Evolutionary conservation across 805 yeast genomes (phyloP).

Genomic region (Saccharomycopsis fibuligera): DNA sequence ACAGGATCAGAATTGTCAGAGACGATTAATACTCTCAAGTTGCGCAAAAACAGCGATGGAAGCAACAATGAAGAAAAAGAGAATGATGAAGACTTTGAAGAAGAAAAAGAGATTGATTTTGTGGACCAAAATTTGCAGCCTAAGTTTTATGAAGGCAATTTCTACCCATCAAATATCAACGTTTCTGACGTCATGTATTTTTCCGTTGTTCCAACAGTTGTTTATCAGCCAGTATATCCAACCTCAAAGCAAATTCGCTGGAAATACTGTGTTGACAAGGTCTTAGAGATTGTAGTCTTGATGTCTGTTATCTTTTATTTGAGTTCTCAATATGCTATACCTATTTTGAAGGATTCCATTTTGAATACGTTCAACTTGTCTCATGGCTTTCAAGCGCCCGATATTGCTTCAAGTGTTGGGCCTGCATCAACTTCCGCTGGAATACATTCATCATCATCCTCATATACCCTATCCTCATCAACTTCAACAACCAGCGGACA

Average conservation of each 20-base stretch:
- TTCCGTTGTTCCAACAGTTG: conserved; percentile 42
- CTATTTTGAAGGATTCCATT: conserved; percentile 34
- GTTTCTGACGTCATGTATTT: conserved; percentile 31
- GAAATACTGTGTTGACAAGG: conserved; percentile 29
- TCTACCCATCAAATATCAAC: conserved; percentile 37
- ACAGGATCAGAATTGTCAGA: conserved; percentile 19
- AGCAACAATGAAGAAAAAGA: neutral
- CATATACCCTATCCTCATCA: neutral
- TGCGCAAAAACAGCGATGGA: conserved; percentile 2
- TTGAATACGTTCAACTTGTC: conserved; percentile 24
- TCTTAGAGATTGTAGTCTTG: conserved; percentile 30
- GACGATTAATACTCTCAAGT: conserved; percentile 14
- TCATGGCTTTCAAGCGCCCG: conserved; percentile 11
- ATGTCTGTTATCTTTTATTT: conserved; percentile 32
- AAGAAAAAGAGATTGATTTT: conserved; percentile 8
- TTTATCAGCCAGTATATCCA: conserved; percentile 45
- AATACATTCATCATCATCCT: neutral
- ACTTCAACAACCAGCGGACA: conserved; percentile 1
- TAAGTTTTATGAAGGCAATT: conserved; percentile 27
- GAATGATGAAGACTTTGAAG: neutral
- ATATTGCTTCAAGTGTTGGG: conserved; percentile 1
- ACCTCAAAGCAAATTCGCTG: conserved; percentile 28
- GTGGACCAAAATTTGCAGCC: conserved; percentile 27
- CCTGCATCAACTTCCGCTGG: too few species aligned
- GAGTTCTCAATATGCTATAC: conserved; percentile 36